phyloP scores from a whole-genome alignment of 2,329 filamentous ascomycete genomes.

The Penicillium nordicum region DNA sequence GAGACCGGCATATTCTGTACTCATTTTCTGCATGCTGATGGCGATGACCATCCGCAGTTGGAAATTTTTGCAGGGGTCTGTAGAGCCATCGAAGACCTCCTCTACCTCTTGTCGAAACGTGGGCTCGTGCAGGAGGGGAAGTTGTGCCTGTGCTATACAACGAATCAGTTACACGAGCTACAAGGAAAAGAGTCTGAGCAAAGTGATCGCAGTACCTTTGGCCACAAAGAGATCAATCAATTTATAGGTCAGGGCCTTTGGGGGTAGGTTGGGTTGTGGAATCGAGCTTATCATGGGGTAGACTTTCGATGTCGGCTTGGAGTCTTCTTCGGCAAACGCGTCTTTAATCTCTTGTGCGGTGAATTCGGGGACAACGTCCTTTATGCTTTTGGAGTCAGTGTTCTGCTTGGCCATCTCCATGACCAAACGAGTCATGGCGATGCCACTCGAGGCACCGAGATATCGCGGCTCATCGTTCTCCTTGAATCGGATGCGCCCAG shows the following conservation, averaged over 20 bases:
- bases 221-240: conserved; percentile 82
- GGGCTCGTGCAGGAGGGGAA: conserved; percentile 81
- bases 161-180: conserved; percentile 19
- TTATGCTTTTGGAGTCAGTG: conserved; percentile 85
- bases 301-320: conserved; percentile 69
- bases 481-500: conserved; percentile 78
- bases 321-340: conserved; percentile 63
- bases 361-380: conserved; percentile 81
- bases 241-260: conserved; percentile 68
- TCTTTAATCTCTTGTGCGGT: conserved; percentile 64
- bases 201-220: conserved; percentile 57
- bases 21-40: conserved; percentile 89
- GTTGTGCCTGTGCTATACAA: conserved; percentile 73
- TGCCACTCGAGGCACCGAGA: conserved; percentile 89
- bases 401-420: conserved; percentile 97
- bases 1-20: conserved; percentile 82
- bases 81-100: conserved; percentile 72
- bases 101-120: conserved; percentile 73
- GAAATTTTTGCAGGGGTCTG: conserved; percentile 81
- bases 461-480: conserved; percentile 87
- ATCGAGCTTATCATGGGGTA: conserved; percentile 87
- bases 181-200: no score
- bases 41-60: conserved; percentile 87
- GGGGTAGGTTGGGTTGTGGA: conserved; percentile 72
- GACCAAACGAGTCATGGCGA: conserved; percentile 87